phyloP scores from a whole-genome alignment of 805 yeast species.

The Schizosaccharomyces pombe region ASM294v3 CU329670.1:1522001-1522500 shows the following conservation, averaged over 20 bases:
- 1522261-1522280: conserved; percentile 78
- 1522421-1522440: conserved; percentile 82
- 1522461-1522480: conserved; percentile 28
- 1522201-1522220: conserved; percentile 78
- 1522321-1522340: conserved; percentile 14
- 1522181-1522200: conserved; percentile 74
- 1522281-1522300: conserved; percentile 90
- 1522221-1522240: conserved; percentile 76
- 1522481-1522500: conserved; percentile 50
- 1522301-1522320: conserved; percentile 25
- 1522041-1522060: conserved; percentile 94
- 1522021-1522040: conserved; percentile 64
- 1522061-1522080: conserved; percentile 92
- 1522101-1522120: conserved; percentile 85
- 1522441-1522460: conserved; percentile 70
- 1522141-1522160: conserved; percentile 63
- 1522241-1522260: conserved; percentile 68
- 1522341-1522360: conserved; percentile 15
- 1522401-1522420: conserved; percentile 70
- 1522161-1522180: conserved; percentile 82
- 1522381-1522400: conserved; percentile 80
- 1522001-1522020: conserved; percentile 78
- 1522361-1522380: conserved; percentile 10
- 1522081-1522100: conserved; percentile 58
- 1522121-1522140: conserved; percentile 68